Percentiles rank a stretch among this genome's conserved stretches.
These are phyloP conservation scores for Lachnellula occidentalis DNA, from an alignment of 2,329 filamentous ascomycete species.

Conservation along the genomic window DNA sequence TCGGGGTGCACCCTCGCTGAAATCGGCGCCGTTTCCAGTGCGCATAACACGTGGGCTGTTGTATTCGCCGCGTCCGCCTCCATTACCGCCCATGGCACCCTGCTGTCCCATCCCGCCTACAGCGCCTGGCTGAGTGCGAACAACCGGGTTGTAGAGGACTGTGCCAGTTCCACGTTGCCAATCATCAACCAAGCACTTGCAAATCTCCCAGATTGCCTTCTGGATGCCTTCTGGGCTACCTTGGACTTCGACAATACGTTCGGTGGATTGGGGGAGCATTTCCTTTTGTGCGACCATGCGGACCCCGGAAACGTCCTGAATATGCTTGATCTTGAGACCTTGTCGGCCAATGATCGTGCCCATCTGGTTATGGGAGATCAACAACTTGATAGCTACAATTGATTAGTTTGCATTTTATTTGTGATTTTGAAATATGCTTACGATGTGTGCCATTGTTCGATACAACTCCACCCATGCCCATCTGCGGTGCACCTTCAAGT, in stretches of 20 bases:
- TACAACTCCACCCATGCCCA: constrained; percentile 93
- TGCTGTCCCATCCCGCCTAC: constrained; percentile 34
- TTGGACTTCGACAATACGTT: constrained; percentile 95
- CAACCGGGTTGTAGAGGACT: constrained; percentile 93
- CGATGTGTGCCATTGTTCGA: constrained; percentile 88
- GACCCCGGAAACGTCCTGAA: constrained; percentile 92
- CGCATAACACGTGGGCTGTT: constrained; percentile 73
- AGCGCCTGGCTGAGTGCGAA: constrained; percentile 70
- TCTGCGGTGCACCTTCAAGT: constrained; percentile 85
- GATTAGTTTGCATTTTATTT: background rate
- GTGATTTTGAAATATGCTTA: constrained; percentile 45
- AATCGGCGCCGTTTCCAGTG: constrained; percentile 95
- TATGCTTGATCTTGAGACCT: constrained; percentile 98
- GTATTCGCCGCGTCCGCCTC: constrained; percentile 47
- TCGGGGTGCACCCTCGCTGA: constrained; percentile 73
- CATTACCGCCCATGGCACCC: constrained; percentile 37
- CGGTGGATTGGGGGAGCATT: constrained; percentile 97
- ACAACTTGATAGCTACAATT: constrained; percentile 77
- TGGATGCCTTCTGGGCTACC: constrained; percentile 93
- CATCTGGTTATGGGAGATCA: constrained; percentile 99
- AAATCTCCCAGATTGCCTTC: constrained; percentile 96
- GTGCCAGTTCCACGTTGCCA: constrained; percentile 96
- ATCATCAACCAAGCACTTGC: constrained; percentile 96
- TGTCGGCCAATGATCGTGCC: constrained; percentile 97
- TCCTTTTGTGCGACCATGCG: constrained; percentile 99